These are phyloP conservation scores for Venturiaceae sp. DNA, from an alignment of 2,329 filamentous ascomycete genomes.

Conservation along the genomic window DNA sequence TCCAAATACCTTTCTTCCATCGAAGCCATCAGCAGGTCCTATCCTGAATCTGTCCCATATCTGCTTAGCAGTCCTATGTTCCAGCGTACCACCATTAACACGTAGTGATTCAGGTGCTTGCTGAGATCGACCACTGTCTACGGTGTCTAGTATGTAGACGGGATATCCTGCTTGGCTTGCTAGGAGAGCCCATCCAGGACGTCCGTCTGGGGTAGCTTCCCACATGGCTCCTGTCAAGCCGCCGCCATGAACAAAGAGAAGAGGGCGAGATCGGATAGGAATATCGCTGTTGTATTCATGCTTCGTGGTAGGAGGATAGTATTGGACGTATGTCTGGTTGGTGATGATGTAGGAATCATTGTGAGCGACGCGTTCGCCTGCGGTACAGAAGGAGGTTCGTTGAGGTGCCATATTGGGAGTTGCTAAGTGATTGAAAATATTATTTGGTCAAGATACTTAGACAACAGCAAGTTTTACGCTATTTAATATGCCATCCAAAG, in stretches of 20 bases:
- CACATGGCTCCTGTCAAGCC: conserved; percentile 9
- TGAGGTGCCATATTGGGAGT: background rate
- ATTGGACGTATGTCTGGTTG: conserved; percentile 10
- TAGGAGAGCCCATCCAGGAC: conserved; percentile 7
- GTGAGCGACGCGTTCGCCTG: conserved; percentile 4
- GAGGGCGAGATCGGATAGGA: background rate
- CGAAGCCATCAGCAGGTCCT: conserved; percentile 3
- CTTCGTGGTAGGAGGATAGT: background rate
- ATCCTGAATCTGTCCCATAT: conserved; percentile 8
- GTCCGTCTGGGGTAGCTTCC: conserved; percentile 9
- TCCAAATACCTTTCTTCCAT: background rate
- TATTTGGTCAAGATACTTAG: no score
- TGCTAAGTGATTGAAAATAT: background rate
- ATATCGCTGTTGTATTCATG: background rate
- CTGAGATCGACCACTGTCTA: conserved; percentile 4
- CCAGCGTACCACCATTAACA: background rate
- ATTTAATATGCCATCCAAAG: no score
- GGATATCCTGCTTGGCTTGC: background rate
- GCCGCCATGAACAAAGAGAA: conserved; percentile 10
- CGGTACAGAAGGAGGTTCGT: conserved; percentile 7
- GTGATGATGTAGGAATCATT: conserved; percentile 9
- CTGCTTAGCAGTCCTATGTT: conserved; percentile 8
- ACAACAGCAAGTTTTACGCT: no score
- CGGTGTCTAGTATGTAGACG: conserved; percentile 6
- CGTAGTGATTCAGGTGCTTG: conserved; percentile 2